Evolutionary conservation across 768 basidiomycete genomes (phyloP), one percentile per base, ranked within the genome.

Genomic region (Tricholoma flavovirens): DNA sequence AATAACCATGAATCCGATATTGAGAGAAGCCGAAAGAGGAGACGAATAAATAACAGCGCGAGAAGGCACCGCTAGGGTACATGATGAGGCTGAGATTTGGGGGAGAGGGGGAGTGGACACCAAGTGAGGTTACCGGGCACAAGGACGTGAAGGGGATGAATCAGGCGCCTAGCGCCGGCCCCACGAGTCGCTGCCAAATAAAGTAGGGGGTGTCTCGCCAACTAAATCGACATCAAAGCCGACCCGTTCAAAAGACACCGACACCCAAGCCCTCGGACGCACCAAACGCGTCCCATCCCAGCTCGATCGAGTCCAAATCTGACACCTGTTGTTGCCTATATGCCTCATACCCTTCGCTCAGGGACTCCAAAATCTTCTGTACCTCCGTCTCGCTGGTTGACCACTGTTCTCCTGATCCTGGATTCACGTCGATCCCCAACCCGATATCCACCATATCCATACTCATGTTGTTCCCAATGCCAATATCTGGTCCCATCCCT

Each of bases 321-420:
- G 59, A 36, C 17, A 60, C 62, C 12, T 45, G 42, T 22, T 55
- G 52, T 4, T 56, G 54, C 11, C 51, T 51, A 15, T 55, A 32
- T 8, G 48, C 14, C 38, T 60, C 56, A 48, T 48, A 45, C 5
- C 45, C 40, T 1, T 54, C 59, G 21, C 56, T 65, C 17, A 60
- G 56, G 54, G 49, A 57, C 56, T 52, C 65, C 15, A 60, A 62
- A 24, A 59, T 62, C 49, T 58, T 58, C 59, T 60, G 57, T 63
- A 62, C 57, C 58, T 58, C 65, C 55, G 52, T 56, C 59, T 59
- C 60, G 57, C 12, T 55, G 24, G 22, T 17, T 19, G 32, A 9
- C 51, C n/a, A 58, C 10, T 45, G 42, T 21, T 49, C 46, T 24
- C 48, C 52, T 33, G 46, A n/a, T 14, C 43, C 56, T 5, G 3